Evolutionary conservation across 2,329 filamentous ascomycete genomes (phyloP).

Genomic region (Bipolaris zeicola): DNA sequence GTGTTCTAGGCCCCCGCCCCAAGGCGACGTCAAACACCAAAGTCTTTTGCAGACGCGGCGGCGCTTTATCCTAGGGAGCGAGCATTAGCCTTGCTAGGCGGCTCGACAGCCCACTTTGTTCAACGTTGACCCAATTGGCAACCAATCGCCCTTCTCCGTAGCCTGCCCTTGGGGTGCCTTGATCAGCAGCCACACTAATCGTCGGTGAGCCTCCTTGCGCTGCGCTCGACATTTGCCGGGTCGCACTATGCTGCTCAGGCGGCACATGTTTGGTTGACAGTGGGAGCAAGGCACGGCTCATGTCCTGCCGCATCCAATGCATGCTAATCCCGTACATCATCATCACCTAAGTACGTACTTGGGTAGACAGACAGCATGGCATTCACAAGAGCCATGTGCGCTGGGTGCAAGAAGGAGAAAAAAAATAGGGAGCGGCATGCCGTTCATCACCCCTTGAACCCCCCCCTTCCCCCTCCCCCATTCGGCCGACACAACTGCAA

Average conservation of each 20-base stretch:
- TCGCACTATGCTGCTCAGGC: slow-evolving; percentile 10
- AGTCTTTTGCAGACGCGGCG: slow-evolving; percentile 34
- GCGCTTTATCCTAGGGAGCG: slow-evolving; percentile 31
- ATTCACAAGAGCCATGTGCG: slow-evolving; percentile 10
- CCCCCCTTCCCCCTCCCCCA: background rate
- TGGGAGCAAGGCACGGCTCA: slow-evolving; percentile 1
- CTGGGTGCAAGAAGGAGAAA: background rate
- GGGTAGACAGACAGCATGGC: slow-evolving; percentile 5
- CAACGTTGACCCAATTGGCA: slow-evolving; percentile 14
- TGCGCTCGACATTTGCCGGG: slow-evolving; percentile 12
- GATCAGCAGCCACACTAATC: slow-evolving; percentile 21
- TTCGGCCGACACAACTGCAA: slow-evolving; percentile 2
- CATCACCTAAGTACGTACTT: no score
- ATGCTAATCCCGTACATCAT: background rate
- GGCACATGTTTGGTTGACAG: slow-evolving; percentile 5
- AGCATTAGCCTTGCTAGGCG: slow-evolving; percentile 24
- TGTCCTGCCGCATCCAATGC: background rate
- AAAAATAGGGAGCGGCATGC: slow-evolving; percentile 1
- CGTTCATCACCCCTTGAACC: slow-evolving; percentile 7
- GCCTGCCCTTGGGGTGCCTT: slow-evolving; percentile 12
- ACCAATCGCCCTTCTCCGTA: slow-evolving; percentile 25
- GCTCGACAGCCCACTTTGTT: slow-evolving; percentile 23
- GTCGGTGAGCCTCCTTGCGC: slow-evolving; percentile 21
- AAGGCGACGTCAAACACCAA: slow-evolving; percentile 32
- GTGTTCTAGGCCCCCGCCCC: slow-evolving; percentile 43